Evolutionary conservation across 208 protist species (phyloP), one percentile per base, ranked within the genome.

Genomic region (Leishmania lainsoni): DNA sequence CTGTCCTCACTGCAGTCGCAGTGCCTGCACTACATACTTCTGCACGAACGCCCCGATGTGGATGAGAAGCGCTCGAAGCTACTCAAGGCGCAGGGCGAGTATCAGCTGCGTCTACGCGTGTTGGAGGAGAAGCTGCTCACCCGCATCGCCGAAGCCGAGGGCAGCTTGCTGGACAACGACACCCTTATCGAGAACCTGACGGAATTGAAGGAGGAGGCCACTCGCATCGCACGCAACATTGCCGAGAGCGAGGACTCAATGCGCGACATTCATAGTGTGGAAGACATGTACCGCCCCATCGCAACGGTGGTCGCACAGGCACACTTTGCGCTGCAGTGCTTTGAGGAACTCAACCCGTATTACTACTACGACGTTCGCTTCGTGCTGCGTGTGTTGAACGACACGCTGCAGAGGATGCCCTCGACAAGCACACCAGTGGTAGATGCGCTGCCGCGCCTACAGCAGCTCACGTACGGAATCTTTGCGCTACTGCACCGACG

Each of bases 81-180:
- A 42, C 83, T 99, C 54, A 92, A 96, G 49, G 81, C 95, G 17
- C 98, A 99, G 84, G 98, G 98, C 69, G 98, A 99, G 86, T 99
- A 98, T 87, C 90, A 95, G 84, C 89, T 99, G 49, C 87, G 92
- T 26, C 88, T 99, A 58, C 90, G 98, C 49, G 85, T 98, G 76
- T 86, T 99, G 42, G 98, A 99, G 87, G 94, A 99, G 78, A 87
- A 97, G 45, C 91, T 99, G 63, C 93, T 99, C 1, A 94, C 95
- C 5, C 91, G 95, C 9, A 98, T 99, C 65, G 95, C 90, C 35
- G 86, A 98, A 80, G 92, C 96, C 39, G 90, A 99, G 83, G 99
- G 99, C 16, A 98, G 97, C 76, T 93, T 99, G 66, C 90, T 99
- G 6, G 99, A 99, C 32, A 96, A 99, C 88, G 98, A 99, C 75